Conservation (phyloP, 2,329 filamentous ascomycete genomes). For the Scedosporium minutisporum region DNA sequence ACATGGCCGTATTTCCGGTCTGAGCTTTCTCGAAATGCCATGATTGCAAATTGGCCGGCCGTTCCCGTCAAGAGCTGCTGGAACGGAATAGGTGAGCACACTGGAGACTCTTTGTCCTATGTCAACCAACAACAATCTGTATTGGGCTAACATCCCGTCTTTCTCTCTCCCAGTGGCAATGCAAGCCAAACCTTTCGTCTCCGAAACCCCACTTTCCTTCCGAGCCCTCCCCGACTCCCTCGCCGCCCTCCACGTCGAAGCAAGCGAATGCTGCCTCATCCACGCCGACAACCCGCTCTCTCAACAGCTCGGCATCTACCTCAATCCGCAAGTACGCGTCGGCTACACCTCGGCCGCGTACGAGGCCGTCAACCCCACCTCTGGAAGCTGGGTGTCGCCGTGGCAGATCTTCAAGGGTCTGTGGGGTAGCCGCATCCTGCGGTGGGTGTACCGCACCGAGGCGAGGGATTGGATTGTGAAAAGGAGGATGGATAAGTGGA, state of each 20-base stretch:
- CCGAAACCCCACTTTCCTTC: conserved; percentile 39
- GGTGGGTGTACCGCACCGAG: conserved; percentile 26
- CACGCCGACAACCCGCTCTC: conserved; percentile 60
- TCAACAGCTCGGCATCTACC: conserved; percentile 44
- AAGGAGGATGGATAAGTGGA: conserved; percentile 28
- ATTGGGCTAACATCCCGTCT: neutral
- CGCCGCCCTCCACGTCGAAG: conserved; percentile 55
- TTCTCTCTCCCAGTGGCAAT: conserved; percentile 28
- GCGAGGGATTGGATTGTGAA: conserved; percentile 22
- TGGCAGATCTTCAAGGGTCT: conserved; percentile 40
- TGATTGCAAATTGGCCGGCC: conserved; percentile 37
- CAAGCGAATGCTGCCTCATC: conserved; percentile 70
- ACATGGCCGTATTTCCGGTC: conserved; percentile 52
- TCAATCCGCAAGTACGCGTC: conserved; percentile 62
- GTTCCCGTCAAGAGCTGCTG: conserved; percentile 36
- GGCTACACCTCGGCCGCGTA: conserved; percentile 51
- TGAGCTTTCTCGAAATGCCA: conserved; percentile 37
- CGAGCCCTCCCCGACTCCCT: conserved; percentile 55
- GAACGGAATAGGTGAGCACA: conserved; percentile 29
- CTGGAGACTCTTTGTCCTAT: conserved; percentile 5
- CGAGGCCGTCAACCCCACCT: conserved; percentile 30
- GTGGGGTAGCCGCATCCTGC: conserved; percentile 47
- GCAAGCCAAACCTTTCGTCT: conserved; percentile 46
- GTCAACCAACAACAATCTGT: neutral
- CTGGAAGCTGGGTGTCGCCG: conserved; percentile 34